A percentile compares a stretch with the other conserved stretches of the same genome.
phyloP scores from a whole-genome alignment of 2,329 filamentous ascomycete genomes.

The Monosporascus sp. region DNA sequence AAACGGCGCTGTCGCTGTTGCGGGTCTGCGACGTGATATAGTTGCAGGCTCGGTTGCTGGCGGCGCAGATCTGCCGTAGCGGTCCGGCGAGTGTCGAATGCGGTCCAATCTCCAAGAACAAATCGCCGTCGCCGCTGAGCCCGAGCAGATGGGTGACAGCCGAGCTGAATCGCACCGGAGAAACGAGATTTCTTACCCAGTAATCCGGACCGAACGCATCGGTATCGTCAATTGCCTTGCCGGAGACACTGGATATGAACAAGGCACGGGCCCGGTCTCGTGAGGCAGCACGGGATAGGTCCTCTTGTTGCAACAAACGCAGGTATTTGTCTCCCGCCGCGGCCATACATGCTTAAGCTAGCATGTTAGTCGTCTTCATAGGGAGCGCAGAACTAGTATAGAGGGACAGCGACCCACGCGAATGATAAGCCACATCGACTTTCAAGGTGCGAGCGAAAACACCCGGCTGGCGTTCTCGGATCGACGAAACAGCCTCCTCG shows the following conservation, averaged over 20 bases:
- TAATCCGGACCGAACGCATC: constrained; percentile 14
- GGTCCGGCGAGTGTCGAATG: constrained; percentile 17
- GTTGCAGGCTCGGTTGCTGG: constrained; percentile 11
- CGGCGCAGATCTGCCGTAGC: constrained; percentile 14
- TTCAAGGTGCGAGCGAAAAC: constrained; percentile 28
- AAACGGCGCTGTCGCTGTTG: constrained; percentile 6
- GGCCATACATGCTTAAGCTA: constrained; percentile 8
- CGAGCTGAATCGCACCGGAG: constrained; percentile 28
- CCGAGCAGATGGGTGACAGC: constrained; percentile 24
- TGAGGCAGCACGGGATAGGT: constrained; percentile 3
- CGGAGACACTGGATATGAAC: constrained; percentile 23
- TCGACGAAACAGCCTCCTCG: constrained; percentile 17
- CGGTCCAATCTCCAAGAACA: constrained; percentile 20
- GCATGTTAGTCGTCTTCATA: constrained; percentile 11
- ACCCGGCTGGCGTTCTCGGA: constrained; percentile 24
- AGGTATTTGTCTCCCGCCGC: constrained; percentile 7
- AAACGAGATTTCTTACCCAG: constrained; percentile 22
- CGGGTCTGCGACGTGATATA: constrained; percentile 14
- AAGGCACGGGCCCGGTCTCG: neutral
- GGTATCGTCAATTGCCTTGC: constrained; percentile 15
- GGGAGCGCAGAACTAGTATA: constrained; percentile 4
- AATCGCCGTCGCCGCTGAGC: constrained; percentile 8
- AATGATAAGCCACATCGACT: constrained; percentile 39
- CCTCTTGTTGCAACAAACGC: constrained; percentile 6
- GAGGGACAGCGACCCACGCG: constrained; percentile 17